Evolutionary conservation across 1,284 basidiomycete species (phyloP), one percentile per base, ranked within the genome.

Genomic region (Rugosomyces carneus): DNA sequence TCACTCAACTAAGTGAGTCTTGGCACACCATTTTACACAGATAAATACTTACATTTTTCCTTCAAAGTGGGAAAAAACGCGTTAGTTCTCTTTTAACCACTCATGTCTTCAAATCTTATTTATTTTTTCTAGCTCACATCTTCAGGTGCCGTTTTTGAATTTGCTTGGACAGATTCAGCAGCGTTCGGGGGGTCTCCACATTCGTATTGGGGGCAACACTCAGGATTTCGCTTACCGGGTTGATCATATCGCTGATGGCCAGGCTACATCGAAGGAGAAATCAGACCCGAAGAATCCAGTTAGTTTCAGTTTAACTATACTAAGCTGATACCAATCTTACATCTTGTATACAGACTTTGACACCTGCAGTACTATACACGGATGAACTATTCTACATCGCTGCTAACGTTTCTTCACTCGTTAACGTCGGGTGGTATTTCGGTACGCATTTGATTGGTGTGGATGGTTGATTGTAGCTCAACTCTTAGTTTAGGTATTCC

Each of bases 151-250:
- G n/a, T 46, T 89, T 61, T 69, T 89, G 15, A 89, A 89, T 61
- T 73, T 89, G 45, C 71, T 91, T 64, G 70, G 76, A 11, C 80
- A 80, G 50, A 63, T 89, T 36, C 64, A 72, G 53, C 72, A 78
- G 34, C 76, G 83, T n/a, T 70, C 68, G 5, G 84, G 84, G 0
- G 66, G 71, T 1, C 70, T 84, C 1, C 63, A 70, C 19, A 68
- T 89, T 31, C 80, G 85, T 37, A 69, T 89, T 1, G 86, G 86
- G 9, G 86, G 86, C 39, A 89, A 89, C 63, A 81, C 82, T 11
- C 83, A 87, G 57, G 83, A 87, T 50, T 73, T 68, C 19, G 79
- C 80, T 8, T 67, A 67, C 0, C 60, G 80, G 36, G 72, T 77
- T 0, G 63, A 69, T 20, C 67, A 67, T 8, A 63, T 78, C 7